Base-by-base conservation (phyloP, 768 basidiomycete species). In the Boletus tomentosulus region DNA sequence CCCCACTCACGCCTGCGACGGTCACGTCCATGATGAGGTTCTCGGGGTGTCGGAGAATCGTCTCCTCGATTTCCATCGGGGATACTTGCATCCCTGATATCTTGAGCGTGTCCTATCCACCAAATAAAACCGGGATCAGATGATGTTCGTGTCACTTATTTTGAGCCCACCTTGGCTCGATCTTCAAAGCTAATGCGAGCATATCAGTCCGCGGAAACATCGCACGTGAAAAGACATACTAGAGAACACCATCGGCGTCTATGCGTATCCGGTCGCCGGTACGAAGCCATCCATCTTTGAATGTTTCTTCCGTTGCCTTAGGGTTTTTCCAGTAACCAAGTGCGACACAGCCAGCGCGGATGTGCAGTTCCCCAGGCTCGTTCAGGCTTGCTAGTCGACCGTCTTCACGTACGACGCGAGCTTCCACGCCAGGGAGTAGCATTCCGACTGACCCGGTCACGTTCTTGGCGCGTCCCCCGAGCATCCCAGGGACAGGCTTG, bases 71-170 rank as follows among this genome's bases (percentile, higher is more conserved):
- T 64, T 92, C 89, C 16, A 79, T 77, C 1, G 90, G 90, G 0
- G 90, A 89, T 0, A 92, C 90, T 67, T 92, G 90, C 46, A 74
- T 75, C 4, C 89, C 90, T 0, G 87, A 89, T 3, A 92, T 78
- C 64, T 92, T 92, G 22, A 92, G 74, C 0, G 83, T 89, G 62
- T 92, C 89, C 84, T 89, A 27, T 22, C 19, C 9, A n/a, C 19
- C 19, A 22, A 27, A 27, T 13, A 35, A 25, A 48, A 37, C 3
- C 27, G 8, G 8, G 15, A 15, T 38, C 25, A 48, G 48, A 48
- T 19, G 2, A 27, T 19, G 25, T n/a, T 3, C n/a, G 9, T 4
- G 41, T 12, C 16, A 16, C 6, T 16, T 1, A 19, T 3, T 15
- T 37, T 33, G 5, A 6, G 19, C 54, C 56, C 48, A 86, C 87